Conservation (phyloP, 2,329 filamentous ascomycete genomes). For the Xylariales sp. region DNA sequence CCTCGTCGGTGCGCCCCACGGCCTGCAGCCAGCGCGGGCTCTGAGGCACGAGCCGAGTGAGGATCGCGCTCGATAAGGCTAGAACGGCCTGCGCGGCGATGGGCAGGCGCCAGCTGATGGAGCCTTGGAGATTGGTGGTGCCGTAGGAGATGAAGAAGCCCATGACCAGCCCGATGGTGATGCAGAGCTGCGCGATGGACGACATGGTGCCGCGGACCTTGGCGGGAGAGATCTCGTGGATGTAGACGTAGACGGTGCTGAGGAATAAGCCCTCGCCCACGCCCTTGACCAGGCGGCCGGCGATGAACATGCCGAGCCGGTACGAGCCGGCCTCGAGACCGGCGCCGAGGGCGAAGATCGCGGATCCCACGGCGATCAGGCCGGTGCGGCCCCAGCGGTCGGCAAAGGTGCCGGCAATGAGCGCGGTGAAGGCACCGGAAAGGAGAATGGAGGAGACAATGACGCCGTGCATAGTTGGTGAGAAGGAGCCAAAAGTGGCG, state of each 20-base stretch:
- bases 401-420: conserved; percentile 9
- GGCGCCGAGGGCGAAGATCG: conserved; percentile 8
- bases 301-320: conserved; percentile 10
- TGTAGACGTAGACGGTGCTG: conserved; percentile 9
- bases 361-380: conserved; percentile 7
- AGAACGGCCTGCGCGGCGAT: conserved; percentile 6
- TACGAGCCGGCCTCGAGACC: conserved; percentile 9
- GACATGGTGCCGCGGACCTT: conserved; percentile 7
- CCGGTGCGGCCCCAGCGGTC: conserved; percentile 8
- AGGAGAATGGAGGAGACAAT: conserved; percentile 13
- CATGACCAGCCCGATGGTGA: conserved; percentile 7
- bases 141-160: conserved; percentile 12
- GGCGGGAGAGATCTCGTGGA: conserved; percentile 10
- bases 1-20: conserved; percentile 3
- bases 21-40: conserved; percentile 10
- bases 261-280: conserved; percentile 11
- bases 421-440: conserved; percentile 8
- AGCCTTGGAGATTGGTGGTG: conserved; percentile 5
- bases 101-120: conserved; percentile 10
- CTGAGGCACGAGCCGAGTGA: conserved; percentile 5
- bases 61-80: conserved; percentile 1
- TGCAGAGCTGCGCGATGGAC: conserved; percentile 7
- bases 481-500: conserved; percentile 6
- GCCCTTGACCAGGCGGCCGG: conserved; percentile 9
- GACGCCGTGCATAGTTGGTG: conserved; percentile 9